Evolutionary conservation across 202 grass and related monocot genomes (phyloP), one percentile per base, ranked within the genome.

Genomic region (Setaria italica): DNA sequence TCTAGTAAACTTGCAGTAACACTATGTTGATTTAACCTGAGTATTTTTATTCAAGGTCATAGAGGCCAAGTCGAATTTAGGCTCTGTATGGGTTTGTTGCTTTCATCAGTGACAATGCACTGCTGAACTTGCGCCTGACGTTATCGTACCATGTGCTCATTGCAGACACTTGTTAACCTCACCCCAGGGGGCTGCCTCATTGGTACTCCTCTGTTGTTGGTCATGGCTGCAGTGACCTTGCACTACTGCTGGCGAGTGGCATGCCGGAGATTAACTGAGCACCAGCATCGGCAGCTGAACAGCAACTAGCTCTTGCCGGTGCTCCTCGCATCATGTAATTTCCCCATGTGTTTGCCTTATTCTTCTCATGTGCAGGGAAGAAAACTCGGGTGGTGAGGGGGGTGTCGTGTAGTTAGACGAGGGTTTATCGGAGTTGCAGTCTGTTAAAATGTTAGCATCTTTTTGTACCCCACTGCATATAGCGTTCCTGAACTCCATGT

Each of bases 141-240:
- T 67, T 73, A 69, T 47, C 74, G 63, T 77, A 20, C 34, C 55
- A 9, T 66, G 20, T 76, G 25, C 87, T 84, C 55, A 77, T 91
- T 90, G 83, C 92, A 99, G 97, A 99, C 92, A 58, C 70, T 99
- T 50, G 67, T 96, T 60, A 99, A 96, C 81, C 91, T 99, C 70
- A 88, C 82, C 20, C 93, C 97, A 3, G 93, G 90, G 13, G 93
- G 97, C 62, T 99, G 97, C 80, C 48, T 91, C n/a, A 47, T 94
- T 53, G 90, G 92, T 19, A 87, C 88, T 41, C 97, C 93, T 43
- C 85, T 96, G 29, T 68, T 99, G 41, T 91, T 84, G n/a, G 60
- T 90, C 66, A 65, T 81, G 73, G 88, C 88, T 75, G 91, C 46
- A 34, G 57, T 73, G 45, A 95, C 90, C 67, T 84, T 99, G 80